Evolutionary conservation across 2,329 filamentous ascomycete species (phyloP), one percentile per base, ranked within the genome.

Genomic region (Microascus cirrosus): DNA sequence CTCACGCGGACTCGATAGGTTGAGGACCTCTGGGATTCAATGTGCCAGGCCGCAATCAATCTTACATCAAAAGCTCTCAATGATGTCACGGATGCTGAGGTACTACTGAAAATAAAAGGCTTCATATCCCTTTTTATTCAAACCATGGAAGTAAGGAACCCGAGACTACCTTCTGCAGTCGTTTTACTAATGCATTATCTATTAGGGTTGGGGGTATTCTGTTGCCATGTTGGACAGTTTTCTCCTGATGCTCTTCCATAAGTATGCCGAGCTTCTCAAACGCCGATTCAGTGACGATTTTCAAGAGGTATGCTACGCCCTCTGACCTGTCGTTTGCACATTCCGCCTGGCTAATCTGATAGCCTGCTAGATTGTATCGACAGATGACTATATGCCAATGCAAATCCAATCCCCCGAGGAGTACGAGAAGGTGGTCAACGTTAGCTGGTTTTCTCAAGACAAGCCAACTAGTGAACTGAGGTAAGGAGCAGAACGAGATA

Each of bases 301-400:
- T 68, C 87, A 95, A 69, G 93, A 97, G 76, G 86, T 89, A 67
- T 59, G 67, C 62, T 7, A 18, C 45, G 11, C 11, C 57, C 15
- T 13, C 5, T 7, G 15, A 15, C n/a, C 20, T 48, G 58, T 18
- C 15, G 4, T 13, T 54, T n/a, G 22, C 56, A 22, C 22, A 25
- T 20, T 34, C 15, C 13, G 4, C 12, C 11, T 24, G 32, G 28
- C 52, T 34, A 54, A 36, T 15, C 25, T 18, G 35, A 15, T 34
- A 5, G 22, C 52, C n/a, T 13, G 3, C 59, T 32, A 84, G 80
- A 86, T 86, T 65, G 83, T 86, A 18, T 85, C 89, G n/a, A 96
- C 90, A 1, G 94, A 99, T 69, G 94, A 99, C 71, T 99, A 99
- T 72, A 99, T 99, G 93, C 95, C 94, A 2, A 97, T 99, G 94